phyloP scores from a whole-genome alignment of 2,329 filamentous ascomycete genomes.

The Diplodia corticola region DNA sequence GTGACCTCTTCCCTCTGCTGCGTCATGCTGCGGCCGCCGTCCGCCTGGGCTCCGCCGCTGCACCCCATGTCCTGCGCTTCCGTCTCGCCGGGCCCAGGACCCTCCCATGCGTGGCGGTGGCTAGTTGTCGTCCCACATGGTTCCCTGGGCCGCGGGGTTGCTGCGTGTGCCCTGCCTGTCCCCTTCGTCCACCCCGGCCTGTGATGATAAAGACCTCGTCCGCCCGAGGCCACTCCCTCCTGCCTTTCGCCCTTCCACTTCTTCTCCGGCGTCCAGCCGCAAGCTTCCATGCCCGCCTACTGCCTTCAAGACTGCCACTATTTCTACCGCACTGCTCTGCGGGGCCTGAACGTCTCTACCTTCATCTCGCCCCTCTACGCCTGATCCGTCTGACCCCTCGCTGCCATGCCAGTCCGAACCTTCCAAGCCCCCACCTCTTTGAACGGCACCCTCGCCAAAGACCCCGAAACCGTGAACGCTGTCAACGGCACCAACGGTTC shows the following conservation, averaged over 20 bases:
- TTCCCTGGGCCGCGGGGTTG: slow-evolving; percentile 12
- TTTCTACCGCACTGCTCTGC: slow-evolving; percentile 87
- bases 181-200: slow-evolving; percentile 18
- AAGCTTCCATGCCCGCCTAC: slow-evolving; percentile 72
- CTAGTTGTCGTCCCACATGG: slow-evolving; percentile 39
- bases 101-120: slow-evolving; percentile 10
- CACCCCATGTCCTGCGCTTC: slow-evolving; percentile 4
- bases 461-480: background rate
- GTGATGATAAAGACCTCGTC: background rate
- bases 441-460: slow-evolving; percentile 63
- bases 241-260: background rate
- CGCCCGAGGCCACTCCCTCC: slow-evolving; percentile 7
- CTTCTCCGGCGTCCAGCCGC: background rate
- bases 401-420: slow-evolving; percentile 64
- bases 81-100: slow-evolving; percentile 2
- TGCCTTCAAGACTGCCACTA: slow-evolving; percentile 87
- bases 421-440: slow-evolving; percentile 73
- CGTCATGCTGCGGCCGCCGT: background rate
- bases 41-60: background rate
- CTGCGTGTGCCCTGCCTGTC: slow-evolving; percentile 1
- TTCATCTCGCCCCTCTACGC: slow-evolving; percentile 74
- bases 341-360: slow-evolving; percentile 80
- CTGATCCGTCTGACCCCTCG: slow-evolving; percentile 55
- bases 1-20: background rate
- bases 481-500: slow-evolving; percentile 36